A percentile compares a stretch with the other conserved stretches of the same genome.
Evolutionary conservation across 1,139 yeast genomes (phyloP).

Genomic region (Hansenula sp.): DNA sequence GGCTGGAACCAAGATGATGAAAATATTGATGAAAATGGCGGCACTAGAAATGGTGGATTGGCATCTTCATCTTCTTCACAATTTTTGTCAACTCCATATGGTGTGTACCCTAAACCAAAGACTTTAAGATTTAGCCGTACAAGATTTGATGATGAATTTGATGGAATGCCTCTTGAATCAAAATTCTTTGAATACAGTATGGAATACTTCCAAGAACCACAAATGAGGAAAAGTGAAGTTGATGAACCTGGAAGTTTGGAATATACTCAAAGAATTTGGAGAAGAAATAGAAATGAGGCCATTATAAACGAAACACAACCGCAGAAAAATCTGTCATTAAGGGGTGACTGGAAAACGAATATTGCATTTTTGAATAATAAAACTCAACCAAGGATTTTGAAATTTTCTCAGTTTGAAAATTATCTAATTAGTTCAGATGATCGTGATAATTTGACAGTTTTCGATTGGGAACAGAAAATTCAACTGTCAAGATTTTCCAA

Average conservation of each 20-base stretch:
- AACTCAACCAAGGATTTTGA: slow-evolving; percentile 74
- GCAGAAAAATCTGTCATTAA: slow-evolving; percentile 77
- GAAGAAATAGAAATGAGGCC: slow-evolving; percentile 82
- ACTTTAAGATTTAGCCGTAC: slow-evolving; percentile 36
- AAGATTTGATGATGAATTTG: slow-evolving; percentile 27
- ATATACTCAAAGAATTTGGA: slow-evolving; percentile 80
- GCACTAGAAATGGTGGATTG: background rate
- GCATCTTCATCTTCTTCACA: slow-evolving; percentile 14
- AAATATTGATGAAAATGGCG: background rate
- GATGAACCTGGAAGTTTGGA: slow-evolving; percentile 95
- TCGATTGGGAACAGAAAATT: slow-evolving; percentile 76
- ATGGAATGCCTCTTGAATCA: slow-evolving; percentile 61
- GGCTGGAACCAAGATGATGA: slow-evolving; percentile 18
- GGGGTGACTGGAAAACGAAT: slow-evolving; percentile 81
- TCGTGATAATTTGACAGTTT: slow-evolving; percentile 76
- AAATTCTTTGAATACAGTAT: slow-evolving; percentile 85
- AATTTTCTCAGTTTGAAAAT: slow-evolving; percentile 89
- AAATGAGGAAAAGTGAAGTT: slow-evolving; percentile 78
- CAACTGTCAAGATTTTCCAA: slow-evolving; percentile 72
- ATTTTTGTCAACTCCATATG: slow-evolving; percentile 35
- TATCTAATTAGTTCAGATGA: slow-evolving; percentile 80
- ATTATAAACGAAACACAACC: slow-evolving; percentile 88
- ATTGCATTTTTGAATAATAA: slow-evolving; percentile 63
- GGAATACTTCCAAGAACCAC: slow-evolving; percentile 96
- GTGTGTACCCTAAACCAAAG: slow-evolving; percentile 40